Base-by-base conservation (phyloP, 208 protist genomes). In the Leishmania lainsoni region DNA sequence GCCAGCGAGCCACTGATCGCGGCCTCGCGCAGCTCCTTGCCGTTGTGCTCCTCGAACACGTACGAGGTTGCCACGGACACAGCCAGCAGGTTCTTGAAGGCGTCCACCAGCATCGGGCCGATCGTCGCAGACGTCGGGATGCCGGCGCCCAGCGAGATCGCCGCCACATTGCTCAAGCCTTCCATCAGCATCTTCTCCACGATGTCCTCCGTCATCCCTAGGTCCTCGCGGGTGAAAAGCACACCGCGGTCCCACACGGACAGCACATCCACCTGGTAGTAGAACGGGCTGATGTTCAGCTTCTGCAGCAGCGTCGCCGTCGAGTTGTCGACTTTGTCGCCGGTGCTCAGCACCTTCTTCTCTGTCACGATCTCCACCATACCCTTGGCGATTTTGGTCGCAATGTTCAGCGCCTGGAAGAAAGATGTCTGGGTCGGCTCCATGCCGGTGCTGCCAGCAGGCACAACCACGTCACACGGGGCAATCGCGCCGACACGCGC, bases 341-440 rank as follows among this genome's bases (percentile, higher is more conserved):
- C 99, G 48, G 79, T 76, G 79, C 86, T 98, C 86, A 99, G 93
- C 52, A 99, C 88, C 80, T 97, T 93, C 80, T 99, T 97, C 78
- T 99, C 97, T 72, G 81, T 92, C 83, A 99, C 92, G 91, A 99
- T 99, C 90, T 99, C 99, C 75, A 99, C 99, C 72, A 93, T 94
- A 94, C 99, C 99, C 91, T 98, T 99, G 84, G 95, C 90, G 91
- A 99, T 99, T 97, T 99, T 99, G 77, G 99, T 99, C 49, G 95
- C 87, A 87, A 99, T 99, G 92, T 99, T 99, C 48, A 99, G 93
- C 22, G 99, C 99, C 94, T 99, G 99, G 93, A 99, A 99, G 98
- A 99, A 99, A 76, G 95, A 95, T 56, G 98, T 99, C 92, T 99
- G 95, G 61, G 97, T 98, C 75, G 99, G 99, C 86, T 99, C 99